Conservation (phyloP, 805 yeast genomes). For the Candida sithepensis region DNA sequence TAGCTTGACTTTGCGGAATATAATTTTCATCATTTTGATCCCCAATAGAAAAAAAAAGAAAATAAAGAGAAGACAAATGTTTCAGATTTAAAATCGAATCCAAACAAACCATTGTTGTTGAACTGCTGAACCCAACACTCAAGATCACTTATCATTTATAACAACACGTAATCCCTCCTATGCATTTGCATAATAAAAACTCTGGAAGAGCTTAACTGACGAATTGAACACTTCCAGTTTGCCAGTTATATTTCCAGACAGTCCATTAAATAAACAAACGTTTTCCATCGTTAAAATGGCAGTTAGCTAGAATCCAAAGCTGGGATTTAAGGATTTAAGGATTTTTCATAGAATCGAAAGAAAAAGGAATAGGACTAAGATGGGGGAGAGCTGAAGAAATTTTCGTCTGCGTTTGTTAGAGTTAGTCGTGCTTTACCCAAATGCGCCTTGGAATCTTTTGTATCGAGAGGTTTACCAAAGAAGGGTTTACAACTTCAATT, state of each 20-base stretch:
- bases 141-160: neutral
- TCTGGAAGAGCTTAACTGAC: neutral
- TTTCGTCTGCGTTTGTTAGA: neutral
- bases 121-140: neutral
- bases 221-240: neutral
- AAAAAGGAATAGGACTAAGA: no score
- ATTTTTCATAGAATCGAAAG: no score
- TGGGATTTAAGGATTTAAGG: no score
- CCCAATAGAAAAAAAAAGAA: neutral
- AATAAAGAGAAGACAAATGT: neutral
- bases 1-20: conserved; percentile 38
- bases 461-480: no score
- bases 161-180: neutral
- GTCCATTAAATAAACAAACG: no score
- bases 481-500: no score
- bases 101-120: neutral
- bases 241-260: neutral
- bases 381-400: neutral
- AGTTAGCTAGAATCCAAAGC: no score
- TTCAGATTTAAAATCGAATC: no score
- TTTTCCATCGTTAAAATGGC: no score
- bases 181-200: neutral
- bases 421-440: no score
- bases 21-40: conserved; percentile 29
- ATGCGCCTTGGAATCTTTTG: no score